phyloP scores from a whole-genome alignment of 2,329 filamentous ascomycete species.

The Penicillium aurantiogriseum region DNA sequence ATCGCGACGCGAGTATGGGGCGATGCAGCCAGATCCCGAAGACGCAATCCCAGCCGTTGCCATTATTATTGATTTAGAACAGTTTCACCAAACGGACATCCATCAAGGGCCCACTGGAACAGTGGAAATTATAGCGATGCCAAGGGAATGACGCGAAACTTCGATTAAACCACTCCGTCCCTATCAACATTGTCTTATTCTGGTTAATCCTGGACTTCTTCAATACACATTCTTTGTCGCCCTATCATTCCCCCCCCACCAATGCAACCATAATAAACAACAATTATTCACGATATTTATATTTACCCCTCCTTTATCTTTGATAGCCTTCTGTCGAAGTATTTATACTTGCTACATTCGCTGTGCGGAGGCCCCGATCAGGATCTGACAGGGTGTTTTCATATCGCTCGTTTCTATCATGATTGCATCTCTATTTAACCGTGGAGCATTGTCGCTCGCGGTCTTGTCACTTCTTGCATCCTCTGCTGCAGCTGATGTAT shows the following conservation, averaged over 20 bases:
- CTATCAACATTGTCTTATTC: background rate
- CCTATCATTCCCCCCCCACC: conserved; percentile 16
- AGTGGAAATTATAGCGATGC: background rate
- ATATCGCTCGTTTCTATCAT: conserved; percentile 22
- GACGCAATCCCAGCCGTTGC: background rate
- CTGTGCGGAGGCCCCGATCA: background rate
- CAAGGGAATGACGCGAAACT: conserved; percentile 5
- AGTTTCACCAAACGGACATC: background rate
- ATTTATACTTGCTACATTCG: conserved; percentile 17
- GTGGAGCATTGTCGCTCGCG: conserved; percentile 31
- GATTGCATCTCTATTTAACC: conserved; percentile 27
- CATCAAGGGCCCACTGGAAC: conserved; percentile 1
- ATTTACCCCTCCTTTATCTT: conserved; percentile 12
- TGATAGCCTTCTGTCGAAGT: background rate
- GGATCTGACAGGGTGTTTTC: background rate
- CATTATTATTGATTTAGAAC: background rate
- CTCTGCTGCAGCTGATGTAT: conserved; percentile 31
- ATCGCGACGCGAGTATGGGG: background rate
- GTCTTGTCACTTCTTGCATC: conserved; percentile 30
- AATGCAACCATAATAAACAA: conserved; percentile 30
- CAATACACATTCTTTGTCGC: conserved; percentile 3
- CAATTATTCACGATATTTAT: background rate
- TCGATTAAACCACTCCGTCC: background rate
- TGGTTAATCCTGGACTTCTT: background rate
- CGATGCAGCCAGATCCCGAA: background rate